These are phyloP conservation scores for Polychytrium aggregatum DNA, from an alignment of 192 early-diverging fungal genomes.

Conservation along the genomic window DNA sequence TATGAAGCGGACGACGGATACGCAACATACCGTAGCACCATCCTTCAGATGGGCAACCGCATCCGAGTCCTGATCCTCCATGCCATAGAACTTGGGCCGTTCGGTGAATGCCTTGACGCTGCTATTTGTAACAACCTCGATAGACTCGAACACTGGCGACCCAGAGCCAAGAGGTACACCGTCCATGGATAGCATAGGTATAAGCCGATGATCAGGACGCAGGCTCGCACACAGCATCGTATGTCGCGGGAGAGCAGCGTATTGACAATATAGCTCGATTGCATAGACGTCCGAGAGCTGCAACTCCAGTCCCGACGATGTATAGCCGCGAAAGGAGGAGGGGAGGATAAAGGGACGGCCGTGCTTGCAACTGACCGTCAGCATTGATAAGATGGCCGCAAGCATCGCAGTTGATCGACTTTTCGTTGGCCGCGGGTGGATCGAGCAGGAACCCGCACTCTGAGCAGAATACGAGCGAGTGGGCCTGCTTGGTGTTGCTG, in stretches of 20 bases:
- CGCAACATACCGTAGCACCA: slow-evolving; percentile 24
- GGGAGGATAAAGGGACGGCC: too few species aligned
- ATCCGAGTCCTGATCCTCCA: slow-evolving; percentile 4
- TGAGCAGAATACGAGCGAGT: slow-evolving; percentile 75
- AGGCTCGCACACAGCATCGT: too few species aligned
- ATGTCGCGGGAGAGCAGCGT: too few species aligned
- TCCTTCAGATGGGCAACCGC: slow-evolving; percentile 22
- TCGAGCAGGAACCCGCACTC: slow-evolving; percentile 87
- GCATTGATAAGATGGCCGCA: slow-evolving; percentile 61
- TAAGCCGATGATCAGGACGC: too few species aligned
- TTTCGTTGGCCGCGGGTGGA: slow-evolving; percentile 58
- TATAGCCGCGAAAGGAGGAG: too few species aligned
- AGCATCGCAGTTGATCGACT: slow-evolving; percentile 67
- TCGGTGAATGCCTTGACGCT: slow-evolving; percentile 64
- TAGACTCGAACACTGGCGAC: slow-evolving; percentile 56
- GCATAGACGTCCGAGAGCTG: too few species aligned
- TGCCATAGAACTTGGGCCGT: slow-evolving; percentile 17
- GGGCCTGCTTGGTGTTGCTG: slow-evolving; percentile 5
- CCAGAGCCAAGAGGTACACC: too few species aligned
- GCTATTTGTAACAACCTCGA: slow-evolving; percentile 71
- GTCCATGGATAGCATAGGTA: too few species aligned
- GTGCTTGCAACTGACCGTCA: slow-evolving; percentile 50
- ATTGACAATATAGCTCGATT: too few species aligned
- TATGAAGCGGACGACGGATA: too few species aligned
- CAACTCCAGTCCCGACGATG: too few species aligned